phyloP scores from a whole-genome alignment of 2,329 filamentous ascomycete species.

The Paraphaeosphaeria sporulosa region DNA sequence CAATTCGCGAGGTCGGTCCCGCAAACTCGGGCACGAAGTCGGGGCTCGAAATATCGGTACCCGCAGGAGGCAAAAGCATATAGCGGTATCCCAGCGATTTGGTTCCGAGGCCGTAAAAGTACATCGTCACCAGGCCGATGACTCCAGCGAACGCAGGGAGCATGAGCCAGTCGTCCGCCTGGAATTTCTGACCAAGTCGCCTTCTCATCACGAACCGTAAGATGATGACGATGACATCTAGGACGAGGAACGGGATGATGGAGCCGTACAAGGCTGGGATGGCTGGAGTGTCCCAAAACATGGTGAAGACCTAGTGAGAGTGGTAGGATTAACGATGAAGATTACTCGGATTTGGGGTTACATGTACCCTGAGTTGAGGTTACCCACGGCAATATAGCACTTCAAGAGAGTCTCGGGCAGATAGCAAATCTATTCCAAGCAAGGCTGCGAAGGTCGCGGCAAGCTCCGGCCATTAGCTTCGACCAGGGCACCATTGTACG shows the following conservation, averaged over 20 bases:
- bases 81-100: constrained; percentile 13
- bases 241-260: constrained; percentile 8
- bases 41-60: not conserved
- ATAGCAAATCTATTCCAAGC: too few relatives aligned
- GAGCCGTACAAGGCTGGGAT: constrained; percentile 5
- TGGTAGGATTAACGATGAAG: not conserved
- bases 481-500: too few relatives aligned
- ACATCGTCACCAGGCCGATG: constrained; percentile 8
- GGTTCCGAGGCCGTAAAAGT: constrained; percentile 11
- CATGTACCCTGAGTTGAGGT: too few relatives aligned
- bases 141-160: constrained; percentile 9
- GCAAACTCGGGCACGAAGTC: constrained; percentile 6
- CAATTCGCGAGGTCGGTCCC: not conserved
- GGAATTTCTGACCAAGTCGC: constrained; percentile 4
- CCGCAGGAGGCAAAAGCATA: constrained; percentile 1
- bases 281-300: constrained; percentile 8
- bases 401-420: too few relatives aligned
- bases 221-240: constrained; percentile 3
- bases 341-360: not conserved
- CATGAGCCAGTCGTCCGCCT: constrained; percentile 17
- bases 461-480: too few relatives aligned
- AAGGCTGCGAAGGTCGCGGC: too few relatives aligned
- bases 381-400: too few relatives aligned
- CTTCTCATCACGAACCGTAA: constrained; percentile 6
- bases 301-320: not conserved